Conservation (phyloP, 2,329 filamentous ascomycete species). For the Nakataea oryzae region DNA sequence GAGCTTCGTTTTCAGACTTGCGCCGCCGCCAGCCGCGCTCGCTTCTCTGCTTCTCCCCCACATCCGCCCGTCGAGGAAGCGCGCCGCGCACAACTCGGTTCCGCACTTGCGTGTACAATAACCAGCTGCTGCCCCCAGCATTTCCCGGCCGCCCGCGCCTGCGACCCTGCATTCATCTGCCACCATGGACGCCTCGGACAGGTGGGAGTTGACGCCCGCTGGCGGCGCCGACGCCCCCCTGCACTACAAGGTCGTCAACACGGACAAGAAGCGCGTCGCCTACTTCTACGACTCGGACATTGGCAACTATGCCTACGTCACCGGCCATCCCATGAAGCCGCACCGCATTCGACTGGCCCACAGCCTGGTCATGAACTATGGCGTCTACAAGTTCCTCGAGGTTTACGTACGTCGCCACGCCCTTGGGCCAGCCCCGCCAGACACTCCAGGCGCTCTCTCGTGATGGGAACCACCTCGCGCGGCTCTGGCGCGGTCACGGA, state of each 20-base stretch:
- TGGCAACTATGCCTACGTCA: constrained; percentile 95
- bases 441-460: neutral
- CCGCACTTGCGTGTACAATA: neutral
- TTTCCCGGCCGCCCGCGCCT: no score
- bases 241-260: constrained; percentile 33
- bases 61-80: neutral
- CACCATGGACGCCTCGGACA: constrained; percentile 6
- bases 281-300: constrained; percentile 99
- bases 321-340: constrained; percentile 97
- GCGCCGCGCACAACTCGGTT: neutral
- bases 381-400: constrained; percentile 93
- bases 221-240: constrained; percentile 14
- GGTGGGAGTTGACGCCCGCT: neutral
- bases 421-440: neutral
- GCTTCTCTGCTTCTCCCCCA: neutral
- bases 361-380: constrained; percentile 91
- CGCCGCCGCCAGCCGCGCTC: neutral
- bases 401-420: constrained; percentile 62
- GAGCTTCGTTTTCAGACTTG: neutral
- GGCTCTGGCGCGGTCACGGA: neutral
- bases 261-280: constrained; percentile 66
- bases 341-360: constrained; percentile 93
- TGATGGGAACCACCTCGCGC: neutral
- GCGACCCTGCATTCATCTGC: neutral
- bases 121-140: neutral